phyloP scores from a whole-genome alignment of 1,139 yeast genomes.

The Meyerozyma elateridarum region DNA sequence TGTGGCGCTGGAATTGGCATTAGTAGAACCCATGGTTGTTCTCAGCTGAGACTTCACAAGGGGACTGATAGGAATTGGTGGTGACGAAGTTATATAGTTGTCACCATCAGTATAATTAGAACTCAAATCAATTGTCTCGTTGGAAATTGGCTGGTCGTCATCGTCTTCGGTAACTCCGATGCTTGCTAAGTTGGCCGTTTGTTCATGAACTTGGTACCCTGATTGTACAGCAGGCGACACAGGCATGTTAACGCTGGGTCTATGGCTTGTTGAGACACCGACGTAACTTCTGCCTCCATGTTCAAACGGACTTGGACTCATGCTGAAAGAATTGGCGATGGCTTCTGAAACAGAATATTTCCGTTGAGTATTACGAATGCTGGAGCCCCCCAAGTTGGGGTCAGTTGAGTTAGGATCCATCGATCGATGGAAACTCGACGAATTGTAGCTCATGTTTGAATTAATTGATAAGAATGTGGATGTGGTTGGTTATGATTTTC shows the following conservation, averaged over 20 bases:
- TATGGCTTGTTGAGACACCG: constrained; percentile 19
- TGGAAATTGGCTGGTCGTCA: background rate
- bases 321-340: constrained; percentile 17
- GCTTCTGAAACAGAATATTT: constrained; percentile 26
- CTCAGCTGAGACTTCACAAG: constrained; percentile 4
- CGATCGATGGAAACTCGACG: too few relatives aligned
- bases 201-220: constrained; percentile 53
- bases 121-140: too few relatives aligned
- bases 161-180: constrained; percentile 52
- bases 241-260: constrained; percentile 15
- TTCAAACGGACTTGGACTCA: constrained; percentile 27
- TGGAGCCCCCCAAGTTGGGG: background rate
- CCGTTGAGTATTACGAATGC: constrained; percentile 7
- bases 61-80: constrained; percentile 24
- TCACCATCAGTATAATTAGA: constrained; percentile 7
- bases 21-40: background rate
- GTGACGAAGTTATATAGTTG: constrained; percentile 18
- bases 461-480: too few relatives aligned
- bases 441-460: background rate
- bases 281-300: constrained; percentile 45
- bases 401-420: too few relatives aligned
- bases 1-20: constrained; percentile 4
- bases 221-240: constrained; percentile 42
- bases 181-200: constrained; percentile 58
- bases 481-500: too few relatives aligned